Evolutionary conservation across 768 basidiomycete species (phyloP), one percentile per base, ranked within the genome.

Genomic region (Rhizopogon vulgaris): DNA sequence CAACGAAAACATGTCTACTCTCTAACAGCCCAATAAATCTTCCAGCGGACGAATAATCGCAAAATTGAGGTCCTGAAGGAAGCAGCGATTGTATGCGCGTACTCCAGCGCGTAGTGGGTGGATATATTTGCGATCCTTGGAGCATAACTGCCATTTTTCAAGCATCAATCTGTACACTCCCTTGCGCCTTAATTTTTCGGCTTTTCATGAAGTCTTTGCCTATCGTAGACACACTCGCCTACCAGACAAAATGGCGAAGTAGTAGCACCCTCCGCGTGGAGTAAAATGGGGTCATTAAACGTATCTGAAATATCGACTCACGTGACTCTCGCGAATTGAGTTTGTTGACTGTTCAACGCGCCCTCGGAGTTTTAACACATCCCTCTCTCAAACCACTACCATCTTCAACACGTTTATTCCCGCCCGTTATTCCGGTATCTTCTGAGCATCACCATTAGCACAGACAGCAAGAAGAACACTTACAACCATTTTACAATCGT

Each of bases 381-480:
- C 67, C 65, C 67, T 70, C 63, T 63, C 63, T 68, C 69, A 62
- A 70, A 78, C 77, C 73, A 75, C 74, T 69, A 78, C 69, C 71
- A 73, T 73, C 77, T 68, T 56, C 61, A 60, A 56, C 57, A 54
- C 56, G 58, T 61, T 60, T 54, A 58, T 59, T 22, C 51, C 53
- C 48, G 57, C 38, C 49, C 45, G 49, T 55, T 36, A 56, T 52
- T 55, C 47, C 51, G 41, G 55, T 49, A 54, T 10, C 52, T 22
- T 53, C 41, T 51, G 54, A 61, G 56, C 52, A 25, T 54, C 22
- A 28, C 54, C 40, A 52, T 51, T 17, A 59, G 42, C 49, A 56
- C 41, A 52, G 48, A 47, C 25, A 58, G 24, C 60, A 60, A 63
- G 47, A 52, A 59, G 48, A 55, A 43, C 53, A 51, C 2, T 53